phyloP scores from a whole-genome alignment of 805 yeast genomes.

The Saccharomycopsis selenospora region DNA sequence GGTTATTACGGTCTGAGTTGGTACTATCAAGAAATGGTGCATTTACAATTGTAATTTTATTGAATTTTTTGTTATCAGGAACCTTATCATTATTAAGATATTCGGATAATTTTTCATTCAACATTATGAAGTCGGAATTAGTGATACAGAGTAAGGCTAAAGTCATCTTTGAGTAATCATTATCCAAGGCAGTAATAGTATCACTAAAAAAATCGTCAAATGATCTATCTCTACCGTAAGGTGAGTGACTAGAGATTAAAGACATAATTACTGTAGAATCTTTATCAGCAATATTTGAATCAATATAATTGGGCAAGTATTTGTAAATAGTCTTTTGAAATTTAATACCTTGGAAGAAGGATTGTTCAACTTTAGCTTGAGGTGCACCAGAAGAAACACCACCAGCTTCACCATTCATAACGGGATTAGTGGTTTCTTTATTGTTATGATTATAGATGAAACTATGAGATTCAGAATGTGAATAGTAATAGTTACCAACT shows the following conservation, averaged over 20 bases:
- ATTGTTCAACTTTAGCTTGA: conserved; percentile 4
- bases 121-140: conserved; percentile 2
- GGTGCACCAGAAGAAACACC: not conserved
- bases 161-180: conserved; percentile 23
- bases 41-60: conserved; percentile 13
- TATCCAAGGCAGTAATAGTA: conserved; percentile 27
- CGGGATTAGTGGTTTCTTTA: too few species aligned
- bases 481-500: conserved; percentile 11
- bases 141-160: conserved; percentile 22
- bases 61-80: conserved; percentile 16
- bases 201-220: conserved; percentile 30
- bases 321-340: conserved; percentile 7
- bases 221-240: conserved; percentile 33
- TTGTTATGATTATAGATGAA: not conserved
- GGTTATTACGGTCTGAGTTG: conserved; percentile 11
- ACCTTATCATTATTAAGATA: conserved; percentile 12
- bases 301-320: conserved; percentile 11
- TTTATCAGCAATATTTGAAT: conserved; percentile 1
- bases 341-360: not conserved
- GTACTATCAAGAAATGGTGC: conserved; percentile 17
- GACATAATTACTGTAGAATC: conserved; percentile 11
- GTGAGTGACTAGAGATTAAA: conserved; percentile 9
- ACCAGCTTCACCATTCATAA: too few species aligned
- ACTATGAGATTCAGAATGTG: conserved; percentile 7
- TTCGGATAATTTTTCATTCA: conserved; percentile 10